Evolutionary conservation across 2,329 filamentous ascomycete species (phyloP), one percentile per base, ranked within the genome.

Genomic region (Alternaria arbusti): DNA sequence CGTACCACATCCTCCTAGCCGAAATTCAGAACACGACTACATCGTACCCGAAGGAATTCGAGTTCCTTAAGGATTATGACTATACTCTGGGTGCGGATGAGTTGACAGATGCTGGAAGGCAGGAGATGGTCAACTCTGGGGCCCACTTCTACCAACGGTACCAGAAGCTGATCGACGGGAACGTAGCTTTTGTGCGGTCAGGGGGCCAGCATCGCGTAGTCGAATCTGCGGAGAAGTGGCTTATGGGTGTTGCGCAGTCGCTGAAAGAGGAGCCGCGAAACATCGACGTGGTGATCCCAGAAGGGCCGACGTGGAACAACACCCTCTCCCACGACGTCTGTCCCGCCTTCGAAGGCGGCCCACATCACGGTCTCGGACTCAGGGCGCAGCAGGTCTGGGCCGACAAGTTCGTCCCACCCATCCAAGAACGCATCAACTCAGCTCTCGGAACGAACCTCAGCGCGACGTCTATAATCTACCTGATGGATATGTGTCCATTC

Each of bases 401-500:
- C 0, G 80, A 84, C 6, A 82, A 86, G 6, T 96, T 96, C 75
- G 84, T 88, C 1, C 87, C 88, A 0, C 80, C 87, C 0, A 92
- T 97, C 67, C 85, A 86, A n/a, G 79, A 84, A 3, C 88, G 92
- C 8, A 80, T 97, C 44, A 93, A 94, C 74, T 72, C 81, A 13
- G 87, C 90, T 64, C 84, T 97, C 0, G 91, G 91, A 3, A 89
- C 87, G 6, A 88, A 91, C 64, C 78, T 97, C 45, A 87, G 86
- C 3, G 75, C 84, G 12, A 74, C 82, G 1, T 89, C 95, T 32
- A 87, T 89, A 1, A 83, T 94, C 60, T 87, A 86, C 61, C 77
- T 97, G 32, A 97, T 97, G 93, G 93, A 97, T 72, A 84, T 97
- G 64, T 97, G 94, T 74, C 90, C 94, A 0, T 97, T 93, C 81